Percentiles rank a stretch among this genome's conserved stretches.
Evolutionary conservation across 208 protist genomes (phyloP).

Genomic region (Leishmania major): DNA sequence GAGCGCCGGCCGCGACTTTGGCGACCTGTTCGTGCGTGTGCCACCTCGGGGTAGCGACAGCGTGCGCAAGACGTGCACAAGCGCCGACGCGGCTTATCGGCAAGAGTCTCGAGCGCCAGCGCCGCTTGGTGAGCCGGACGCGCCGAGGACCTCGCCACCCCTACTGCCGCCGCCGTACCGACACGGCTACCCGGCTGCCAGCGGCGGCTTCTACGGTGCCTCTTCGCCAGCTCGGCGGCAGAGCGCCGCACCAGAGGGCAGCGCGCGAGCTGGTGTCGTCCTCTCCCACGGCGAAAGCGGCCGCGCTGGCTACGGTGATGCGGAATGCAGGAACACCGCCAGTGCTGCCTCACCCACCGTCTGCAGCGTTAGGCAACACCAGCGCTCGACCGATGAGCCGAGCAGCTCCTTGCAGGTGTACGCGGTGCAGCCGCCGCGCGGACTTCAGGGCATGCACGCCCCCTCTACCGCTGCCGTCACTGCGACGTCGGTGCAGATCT

Average conservation of each 20-base stretch:
- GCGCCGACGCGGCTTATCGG: background rate
- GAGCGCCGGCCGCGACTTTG: background rate
- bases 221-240: background rate
- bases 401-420: background rate
- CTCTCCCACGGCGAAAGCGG: background rate
- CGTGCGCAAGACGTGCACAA: background rate
- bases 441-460: background rate
- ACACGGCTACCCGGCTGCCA: slow-evolving; percentile 5
- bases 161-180: background rate
- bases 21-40: background rate
- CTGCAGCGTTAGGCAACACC: background rate
- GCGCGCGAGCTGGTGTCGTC: background rate
- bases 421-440: background rate
- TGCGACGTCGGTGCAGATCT: background rate
- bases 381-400: background rate
- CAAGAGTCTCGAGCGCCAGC: background rate
- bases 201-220: background rate
- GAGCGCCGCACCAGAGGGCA: background rate
- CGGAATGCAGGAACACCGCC: background rate
- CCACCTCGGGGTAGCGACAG: background rate
- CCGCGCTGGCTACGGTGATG: background rate
- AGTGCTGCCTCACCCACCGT: background rate
- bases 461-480: background rate
- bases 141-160: background rate
- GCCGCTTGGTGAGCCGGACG: background rate